Evolutionary conservation across 257 asterid species (phyloP), one percentile per base, ranked within the genome.

Genomic region (Ilex asprella): DNA sequence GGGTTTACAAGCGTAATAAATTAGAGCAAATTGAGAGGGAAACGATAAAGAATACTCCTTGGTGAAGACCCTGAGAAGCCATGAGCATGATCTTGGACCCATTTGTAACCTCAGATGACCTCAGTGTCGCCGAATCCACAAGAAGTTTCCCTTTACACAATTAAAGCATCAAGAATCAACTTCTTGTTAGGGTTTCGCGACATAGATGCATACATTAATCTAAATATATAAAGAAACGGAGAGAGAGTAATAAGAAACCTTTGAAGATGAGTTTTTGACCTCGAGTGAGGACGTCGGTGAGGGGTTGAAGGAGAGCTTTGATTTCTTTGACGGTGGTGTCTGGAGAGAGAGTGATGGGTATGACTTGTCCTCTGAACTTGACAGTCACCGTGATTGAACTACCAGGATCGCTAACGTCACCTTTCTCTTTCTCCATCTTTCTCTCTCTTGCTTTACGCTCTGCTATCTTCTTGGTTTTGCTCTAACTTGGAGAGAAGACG

Each of bases 191-290:
- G 13, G 11, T 12, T 46, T 14, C 52, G 10, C 41, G 5, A 35
- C 41, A 53, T 7, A 14, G 2, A 46, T 10, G 10, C 3, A 46
- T 10, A 46, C 4, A 46, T 10, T 6, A 0, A 14, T 10, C 3
- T 10, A 46, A 5, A 46, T 46, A 46, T 46, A 43, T 39, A 29
- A 31, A 12, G 12, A 61, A 7, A 31, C 15, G 21, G 55, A 21
- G 27, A 21, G 27, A 21, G 27, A 21, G 32, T 10, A 3, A 56
- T 41, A 59, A 29, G 29, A 60, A 6, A 83, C 97, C 96, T 83
- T 85, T 92, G 75, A 49, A 89, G 16, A 92, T 89, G 80, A 92
- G 96, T 73, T 89, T 92, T 55, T 92, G 97, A 76, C 97, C 96
- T 52, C 98, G 97, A 67, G 87, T 76, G 59, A 92, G 97, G 70